Conservation (phyloP, 768 basidiomycete genomes). For the Amanita brunnescens region DNA sequence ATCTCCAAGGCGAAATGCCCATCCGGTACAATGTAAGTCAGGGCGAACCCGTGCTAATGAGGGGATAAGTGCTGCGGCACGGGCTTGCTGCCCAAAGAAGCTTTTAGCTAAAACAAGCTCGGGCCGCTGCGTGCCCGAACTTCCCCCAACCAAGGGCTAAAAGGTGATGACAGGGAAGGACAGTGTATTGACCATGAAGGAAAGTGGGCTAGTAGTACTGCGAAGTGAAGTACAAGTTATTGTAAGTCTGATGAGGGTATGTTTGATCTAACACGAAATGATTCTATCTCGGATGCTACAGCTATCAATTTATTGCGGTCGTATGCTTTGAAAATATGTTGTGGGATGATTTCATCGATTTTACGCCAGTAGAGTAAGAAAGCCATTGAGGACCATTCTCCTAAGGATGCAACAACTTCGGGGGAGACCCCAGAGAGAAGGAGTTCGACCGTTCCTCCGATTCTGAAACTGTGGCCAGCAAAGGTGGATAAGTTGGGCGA, state of each 20-base stretch:
- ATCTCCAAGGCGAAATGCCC: too few species aligned
- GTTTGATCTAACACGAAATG: not conserved
- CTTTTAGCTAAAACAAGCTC: not conserved
- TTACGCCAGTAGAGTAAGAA: conserved; percentile 27
- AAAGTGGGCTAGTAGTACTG: not conserved
- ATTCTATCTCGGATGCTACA: not conserved
- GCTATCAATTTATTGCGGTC: not conserved
- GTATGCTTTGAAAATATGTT: conserved; percentile 12
- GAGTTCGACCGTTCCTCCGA: conserved; percentile 24
- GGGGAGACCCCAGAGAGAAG: conserved; percentile 21
- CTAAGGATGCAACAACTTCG: conserved; percentile 20
- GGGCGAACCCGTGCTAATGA: not conserved
- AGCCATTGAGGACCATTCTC: conserved; percentile 24
- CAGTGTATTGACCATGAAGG: not conserved
- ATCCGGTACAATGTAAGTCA: too few species aligned
- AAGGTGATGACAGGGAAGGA: not conserved
- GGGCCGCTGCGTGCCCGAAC: not conserved
- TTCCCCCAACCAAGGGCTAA: not conserved
- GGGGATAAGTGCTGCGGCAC: not conserved
- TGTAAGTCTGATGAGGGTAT: not conserved
- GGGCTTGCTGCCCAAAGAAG: not conserved
- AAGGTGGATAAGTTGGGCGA: conserved; percentile 5
- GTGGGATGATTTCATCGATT: conserved; percentile 15
- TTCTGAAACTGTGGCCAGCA: conserved; percentile 24
- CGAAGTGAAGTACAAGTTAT: not conserved